Percentiles rank a stretch among this genome's conserved stretches.
Conservation (phyloP, 106 monocot genomes). For the Hemerocallis citrina region DNA sequence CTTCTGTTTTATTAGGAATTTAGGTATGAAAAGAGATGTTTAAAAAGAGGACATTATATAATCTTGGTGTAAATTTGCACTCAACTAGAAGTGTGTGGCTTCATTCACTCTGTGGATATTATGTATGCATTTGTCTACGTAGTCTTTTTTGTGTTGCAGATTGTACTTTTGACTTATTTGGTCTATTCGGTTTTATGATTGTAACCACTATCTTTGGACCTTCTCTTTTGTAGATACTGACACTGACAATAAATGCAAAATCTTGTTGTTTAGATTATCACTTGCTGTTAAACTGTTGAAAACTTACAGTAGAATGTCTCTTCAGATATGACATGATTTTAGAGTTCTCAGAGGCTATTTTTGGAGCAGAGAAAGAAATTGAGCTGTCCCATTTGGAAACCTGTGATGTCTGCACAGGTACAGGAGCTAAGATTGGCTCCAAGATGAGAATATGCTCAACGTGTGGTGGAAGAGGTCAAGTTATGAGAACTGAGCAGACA, state of each 20-base stretch:
- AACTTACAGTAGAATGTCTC: conserved; percentile 4
- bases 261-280: neutral
- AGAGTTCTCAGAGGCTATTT: conserved; percentile 84
- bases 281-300: neutral
- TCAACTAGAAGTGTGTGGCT: too few relatives aligned
- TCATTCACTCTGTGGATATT: too few relatives aligned
- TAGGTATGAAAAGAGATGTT: too few relatives aligned
- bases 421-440: conserved; percentile 82
- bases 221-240: neutral
- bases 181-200: neutral
- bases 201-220: neutral
- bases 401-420: conserved; percentile 77
- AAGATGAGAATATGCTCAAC: conserved; percentile 88
- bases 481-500: conserved; percentile 98
- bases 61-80: too few relatives aligned
- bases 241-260: neutral
- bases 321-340: conserved; percentile 85
- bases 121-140: neutral
- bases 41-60: too few relatives aligned
- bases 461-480: conserved; percentile 98
- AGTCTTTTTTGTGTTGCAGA: neutral
- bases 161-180: neutral
- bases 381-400: conserved; percentile 87
- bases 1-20: too few relatives aligned
- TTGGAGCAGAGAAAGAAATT: conserved; percentile 94